Conservation (phyloP, 345 rosid species). For the Ricinus communis region DNA sequence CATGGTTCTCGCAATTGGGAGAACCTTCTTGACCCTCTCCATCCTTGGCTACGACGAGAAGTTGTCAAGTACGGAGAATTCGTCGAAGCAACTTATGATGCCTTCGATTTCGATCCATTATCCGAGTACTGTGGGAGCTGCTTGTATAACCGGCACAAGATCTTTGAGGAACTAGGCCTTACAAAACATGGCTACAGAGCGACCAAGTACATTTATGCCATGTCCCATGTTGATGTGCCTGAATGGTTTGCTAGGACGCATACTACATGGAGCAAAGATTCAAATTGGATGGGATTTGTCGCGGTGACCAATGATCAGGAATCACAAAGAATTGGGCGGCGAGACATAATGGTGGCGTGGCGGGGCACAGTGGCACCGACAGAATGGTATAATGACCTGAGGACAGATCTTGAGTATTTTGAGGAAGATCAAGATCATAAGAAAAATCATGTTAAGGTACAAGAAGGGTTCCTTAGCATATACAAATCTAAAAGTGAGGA, state of each 20-base stretch:
- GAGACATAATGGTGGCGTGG: constrained; percentile 69
- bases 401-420: constrained; percentile 36
- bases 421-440: constrained; percentile 24
- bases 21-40: constrained; percentile 49
- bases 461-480: constrained; percentile 51
- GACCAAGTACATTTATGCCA: constrained; percentile 54
- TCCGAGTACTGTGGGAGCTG: constrained; percentile 65
- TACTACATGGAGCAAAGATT: constrained; percentile 68
- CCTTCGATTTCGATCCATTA: constrained; percentile 61
- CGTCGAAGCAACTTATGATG: constrained; percentile 52
- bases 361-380: constrained; percentile 67
- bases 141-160: constrained; percentile 47
- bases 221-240: constrained; percentile 66
- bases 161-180: constrained; percentile 53
- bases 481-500: constrained; percentile 51
- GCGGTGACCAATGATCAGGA: constrained; percentile 53
- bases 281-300: constrained; percentile 71
- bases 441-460: constrained; percentile 41
- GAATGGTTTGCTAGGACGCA: constrained; percentile 48
- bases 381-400: constrained; percentile 57
- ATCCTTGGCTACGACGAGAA: constrained; percentile 56
- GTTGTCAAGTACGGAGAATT: constrained; percentile 61
- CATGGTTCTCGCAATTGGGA: constrained; percentile 54
- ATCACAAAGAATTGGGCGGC: constrained; percentile 42
- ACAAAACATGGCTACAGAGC: constrained; percentile 51